These are phyloP conservation scores for Niveomyces coronatus DNA, from an alignment of 2,329 filamentous ascomycete genomes.

Conservation along the genomic window DNA sequence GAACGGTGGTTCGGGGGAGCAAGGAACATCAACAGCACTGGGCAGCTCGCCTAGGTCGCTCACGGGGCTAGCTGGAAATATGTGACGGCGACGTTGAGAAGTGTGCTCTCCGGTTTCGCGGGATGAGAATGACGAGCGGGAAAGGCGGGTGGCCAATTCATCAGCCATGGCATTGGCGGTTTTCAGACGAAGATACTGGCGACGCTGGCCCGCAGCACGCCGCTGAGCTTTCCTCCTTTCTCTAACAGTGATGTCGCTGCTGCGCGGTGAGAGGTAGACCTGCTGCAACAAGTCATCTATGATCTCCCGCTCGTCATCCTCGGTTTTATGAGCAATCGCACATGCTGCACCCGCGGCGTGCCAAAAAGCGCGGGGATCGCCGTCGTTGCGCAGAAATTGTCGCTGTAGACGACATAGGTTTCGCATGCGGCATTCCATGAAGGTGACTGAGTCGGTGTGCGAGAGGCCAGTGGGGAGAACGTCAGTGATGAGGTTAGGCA, in stretches of 20 bases:
- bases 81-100: conserved; percentile 10
- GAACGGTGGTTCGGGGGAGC: conserved; percentile 1
- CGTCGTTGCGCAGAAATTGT: conserved; percentile 22
- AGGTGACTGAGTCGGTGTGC: conserved; percentile 22
- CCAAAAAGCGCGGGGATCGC: conserved; percentile 21
- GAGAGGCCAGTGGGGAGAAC: conserved; percentile 22
- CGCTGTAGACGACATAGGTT: conserved; percentile 26
- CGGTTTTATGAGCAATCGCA: conserved; percentile 10
- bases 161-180: conserved; percentile 5
- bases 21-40: too few relatives aligned
- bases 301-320: not conserved
- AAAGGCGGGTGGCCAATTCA: conserved; percentile 9
- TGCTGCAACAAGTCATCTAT: conserved; percentile 4
- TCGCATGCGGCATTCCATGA: conserved; percentile 26
- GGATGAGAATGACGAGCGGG: not conserved
- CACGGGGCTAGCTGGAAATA: conserved; percentile 1
- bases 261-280: conserved; percentile 8
- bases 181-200: too few relatives aligned
- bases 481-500: conserved; percentile 30
- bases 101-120: conserved; percentile 12
- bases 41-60: conserved; percentile 11
- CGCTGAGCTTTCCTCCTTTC: not conserved
- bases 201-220: not conserved
- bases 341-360: conserved; percentile 9
- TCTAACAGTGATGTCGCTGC: too few relatives aligned